Evolutionary conservation across 108 stramenopile species (phyloP).

Genomic region (Chaetoceros tenuissimus): DNA sequence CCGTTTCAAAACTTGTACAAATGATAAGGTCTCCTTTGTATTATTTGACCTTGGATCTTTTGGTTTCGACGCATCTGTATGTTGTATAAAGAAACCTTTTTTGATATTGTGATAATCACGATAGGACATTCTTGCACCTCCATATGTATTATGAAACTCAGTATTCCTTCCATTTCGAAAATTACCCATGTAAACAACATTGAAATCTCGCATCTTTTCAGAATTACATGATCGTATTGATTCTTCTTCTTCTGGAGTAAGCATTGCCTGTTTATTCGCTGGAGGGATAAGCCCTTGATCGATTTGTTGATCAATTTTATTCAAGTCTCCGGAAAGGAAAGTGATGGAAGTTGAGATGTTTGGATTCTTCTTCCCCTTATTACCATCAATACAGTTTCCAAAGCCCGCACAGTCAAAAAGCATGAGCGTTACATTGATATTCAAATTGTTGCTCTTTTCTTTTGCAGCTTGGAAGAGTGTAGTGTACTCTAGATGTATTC

Average conservation of each 20-base stretch:
- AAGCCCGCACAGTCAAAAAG: no score
- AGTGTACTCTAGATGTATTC: no score
- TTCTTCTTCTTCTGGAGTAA: slow-evolving; percentile 7
- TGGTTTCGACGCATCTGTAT: background rate
- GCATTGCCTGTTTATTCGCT: background rate
- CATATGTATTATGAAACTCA: background rate
- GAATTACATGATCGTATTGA: slow-evolving; percentile 7
- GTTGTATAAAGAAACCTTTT: background rate
- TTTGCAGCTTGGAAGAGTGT: no score
- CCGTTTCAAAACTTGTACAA: background rate
- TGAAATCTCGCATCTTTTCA: slow-evolving; percentile 1
- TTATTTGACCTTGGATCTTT: background rate
- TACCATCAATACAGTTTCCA: no score
- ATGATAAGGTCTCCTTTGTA: background rate
- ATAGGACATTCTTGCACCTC: background rate
- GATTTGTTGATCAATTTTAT: background rate
- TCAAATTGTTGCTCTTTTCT: no score
- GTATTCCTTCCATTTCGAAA: background rate
- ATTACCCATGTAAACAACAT: slow-evolving; percentile 4
- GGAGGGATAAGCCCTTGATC: slow-evolving; percentile 22
- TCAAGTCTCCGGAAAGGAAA: background rate
- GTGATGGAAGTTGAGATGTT: no score
- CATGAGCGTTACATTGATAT: no score
- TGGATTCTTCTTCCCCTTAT: no score
- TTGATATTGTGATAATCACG: background rate